A percentile compares a stretch with the other conserved stretches of the same genome.
phyloP scores from a whole-genome alignment of 1,284 basidiomycete species.

The Boletus mariae region DNA sequence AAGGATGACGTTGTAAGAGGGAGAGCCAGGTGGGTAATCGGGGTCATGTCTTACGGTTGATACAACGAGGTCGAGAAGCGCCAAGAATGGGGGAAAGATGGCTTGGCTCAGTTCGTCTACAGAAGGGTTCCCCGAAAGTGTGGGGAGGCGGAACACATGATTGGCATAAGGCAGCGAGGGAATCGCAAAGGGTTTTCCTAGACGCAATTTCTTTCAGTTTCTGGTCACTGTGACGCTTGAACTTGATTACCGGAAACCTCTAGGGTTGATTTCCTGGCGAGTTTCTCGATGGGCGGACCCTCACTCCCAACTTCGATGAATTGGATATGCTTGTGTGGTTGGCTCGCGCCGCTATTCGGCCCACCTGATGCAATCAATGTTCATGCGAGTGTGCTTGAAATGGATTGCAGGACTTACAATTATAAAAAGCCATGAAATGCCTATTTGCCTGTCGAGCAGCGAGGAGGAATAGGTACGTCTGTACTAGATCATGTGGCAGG shows the following conservation, averaged over 20 bases:
- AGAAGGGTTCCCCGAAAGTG: conserved; percentile 43
- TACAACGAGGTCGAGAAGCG: conserved; percentile 74
- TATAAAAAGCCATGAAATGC: conserved; percentile 79
- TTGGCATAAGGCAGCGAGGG: conserved; percentile 73
- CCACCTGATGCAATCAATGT: conserved; percentile 50
- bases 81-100: conserved; percentile 65
- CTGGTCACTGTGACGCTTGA: not conserved
- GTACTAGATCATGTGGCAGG: conserved; percentile 71
- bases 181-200: conserved; percentile 74
- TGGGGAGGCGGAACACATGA: conserved; percentile 66
- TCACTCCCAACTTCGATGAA: conserved; percentile 59
- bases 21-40: conserved; percentile 55
- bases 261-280: conserved; percentile 56
- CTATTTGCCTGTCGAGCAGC: conserved; percentile 61
- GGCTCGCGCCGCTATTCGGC: conserved; percentile 78
- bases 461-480: conserved; percentile 65
- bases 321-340: conserved; percentile 85
- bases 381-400: not conserved
- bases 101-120: conserved; percentile 49
- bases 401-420: conserved; percentile 47
- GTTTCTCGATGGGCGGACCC: conserved; percentile 70
- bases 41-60: conserved; percentile 69
- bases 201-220: conserved; percentile 12
- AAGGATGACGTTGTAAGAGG: conserved; percentile 81
- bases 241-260: conserved; percentile 39